Conservation (phyloP, 2,329 filamentous ascomycete species). For the Bipolaris zeicola region DNA sequence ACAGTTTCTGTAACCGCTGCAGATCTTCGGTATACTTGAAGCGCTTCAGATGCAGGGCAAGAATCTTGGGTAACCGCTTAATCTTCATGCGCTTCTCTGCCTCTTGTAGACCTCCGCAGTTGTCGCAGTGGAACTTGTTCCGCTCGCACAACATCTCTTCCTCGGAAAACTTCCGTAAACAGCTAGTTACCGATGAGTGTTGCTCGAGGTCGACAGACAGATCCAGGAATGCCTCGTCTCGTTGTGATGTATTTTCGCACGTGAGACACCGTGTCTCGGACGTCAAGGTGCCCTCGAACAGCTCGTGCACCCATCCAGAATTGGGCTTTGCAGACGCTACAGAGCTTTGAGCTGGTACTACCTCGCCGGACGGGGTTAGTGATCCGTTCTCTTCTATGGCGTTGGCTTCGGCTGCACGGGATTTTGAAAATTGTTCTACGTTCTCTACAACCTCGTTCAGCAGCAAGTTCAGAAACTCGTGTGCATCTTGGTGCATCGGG, state of each 20-base stretch:
- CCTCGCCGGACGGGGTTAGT: conserved; percentile 23
- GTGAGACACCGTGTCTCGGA: conserved; percentile 97
- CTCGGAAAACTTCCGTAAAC: conserved; percentile 91
- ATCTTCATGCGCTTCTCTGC: conserved; percentile 99
- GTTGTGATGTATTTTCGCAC: conserved; percentile 91
- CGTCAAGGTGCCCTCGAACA: conserved; percentile 92
- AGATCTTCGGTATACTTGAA: conserved; percentile 99
- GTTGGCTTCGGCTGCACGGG: conserved; percentile 54
- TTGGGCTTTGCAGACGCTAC: conserved; percentile 35
- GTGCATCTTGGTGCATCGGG: conserved; percentile 97
- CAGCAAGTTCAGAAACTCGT: conserved; percentile 93
- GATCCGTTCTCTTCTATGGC: conserved; percentile 34
- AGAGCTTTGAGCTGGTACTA: conserved; percentile 29
- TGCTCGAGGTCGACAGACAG: conserved; percentile 94
- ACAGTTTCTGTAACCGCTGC: conserved; percentile 91
- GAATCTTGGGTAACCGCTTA: conserved; percentile 86
- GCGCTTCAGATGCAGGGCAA: conserved; percentile 91
- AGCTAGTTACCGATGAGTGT: conserved; percentile 95
- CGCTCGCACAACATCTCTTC: conserved; percentile 97
- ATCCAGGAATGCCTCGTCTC: conserved; percentile 95
- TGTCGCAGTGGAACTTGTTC: conserved; percentile 99
- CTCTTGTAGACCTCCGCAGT: conserved; percentile 93
- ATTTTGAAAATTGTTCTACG: conserved; percentile 83
- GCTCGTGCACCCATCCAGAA: conserved; percentile 86
- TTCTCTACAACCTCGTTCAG: conserved; percentile 96